Conservation (phyloP, 352 stramenopile species). For the Phytophthora tubulina region DNA sequence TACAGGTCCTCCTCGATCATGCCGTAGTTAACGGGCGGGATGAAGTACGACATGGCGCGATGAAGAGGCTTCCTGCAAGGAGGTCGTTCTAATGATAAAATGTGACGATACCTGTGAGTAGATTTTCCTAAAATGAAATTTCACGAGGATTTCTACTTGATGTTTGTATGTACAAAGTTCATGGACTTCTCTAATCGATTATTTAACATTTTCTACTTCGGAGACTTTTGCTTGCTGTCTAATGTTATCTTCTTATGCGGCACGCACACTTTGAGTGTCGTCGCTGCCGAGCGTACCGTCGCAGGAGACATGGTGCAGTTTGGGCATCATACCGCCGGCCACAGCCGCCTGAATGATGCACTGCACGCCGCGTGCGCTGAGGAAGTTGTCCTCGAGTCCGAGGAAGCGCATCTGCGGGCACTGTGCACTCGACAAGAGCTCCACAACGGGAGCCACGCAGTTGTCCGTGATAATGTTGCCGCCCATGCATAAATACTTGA, state of each 20-base stretch:
- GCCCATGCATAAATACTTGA: conserved; percentile 88
- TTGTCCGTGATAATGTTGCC: conserved; percentile 90
- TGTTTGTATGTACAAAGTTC: conserved; percentile 27
- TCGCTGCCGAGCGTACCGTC: conserved; percentile 46
- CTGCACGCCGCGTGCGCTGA: conserved; percentile 77
- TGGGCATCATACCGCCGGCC: conserved; percentile 84
- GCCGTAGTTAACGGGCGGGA: conserved; percentile 94
- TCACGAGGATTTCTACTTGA: conserved; percentile 13
- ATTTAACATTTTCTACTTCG: conserved; percentile 48
- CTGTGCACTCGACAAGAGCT: conserved; percentile 63
- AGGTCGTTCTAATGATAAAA: neutral
- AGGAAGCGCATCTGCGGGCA: conserved; percentile 86
- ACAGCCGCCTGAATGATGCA: conserved; percentile 82
- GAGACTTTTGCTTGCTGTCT: conserved; percentile 1
- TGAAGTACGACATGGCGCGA: conserved; percentile 88
- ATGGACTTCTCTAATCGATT: conserved; percentile 30
- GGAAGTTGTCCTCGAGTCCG: conserved; percentile 83
- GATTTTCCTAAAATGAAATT: neutral
- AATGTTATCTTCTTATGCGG: conserved; percentile 18
- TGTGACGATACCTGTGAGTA: neutral
- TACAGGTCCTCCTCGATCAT: conserved; percentile 94
- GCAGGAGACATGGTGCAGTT: conserved; percentile 80
- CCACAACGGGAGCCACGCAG: conserved; percentile 73
- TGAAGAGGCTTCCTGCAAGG: neutral
- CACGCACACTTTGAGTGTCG: conserved; percentile 33